phyloP scores from a whole-genome alignment of 768 basidiomycete species.

The Boletellus ananas region DNA sequence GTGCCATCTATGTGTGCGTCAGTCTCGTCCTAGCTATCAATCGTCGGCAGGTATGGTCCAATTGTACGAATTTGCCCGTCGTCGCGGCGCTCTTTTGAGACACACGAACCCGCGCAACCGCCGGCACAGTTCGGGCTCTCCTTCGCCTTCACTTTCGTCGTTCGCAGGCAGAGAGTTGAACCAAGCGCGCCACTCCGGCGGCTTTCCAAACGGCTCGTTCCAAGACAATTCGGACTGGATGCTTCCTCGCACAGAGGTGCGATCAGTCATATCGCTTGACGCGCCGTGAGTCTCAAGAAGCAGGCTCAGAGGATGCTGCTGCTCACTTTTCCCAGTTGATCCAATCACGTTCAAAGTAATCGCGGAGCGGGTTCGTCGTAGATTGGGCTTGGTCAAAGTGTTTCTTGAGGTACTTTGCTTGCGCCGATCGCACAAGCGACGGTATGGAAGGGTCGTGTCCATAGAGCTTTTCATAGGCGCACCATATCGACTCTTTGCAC shows the following conservation, averaged over 20 bases:
- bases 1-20: conserved; percentile 17
- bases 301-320: too few relatives aligned
- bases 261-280: conserved; percentile 70
- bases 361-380: conserved; percentile 39
- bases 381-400: conserved; percentile 18
- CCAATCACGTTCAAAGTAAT: conserved; percentile 67
- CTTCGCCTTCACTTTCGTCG: conserved; percentile 17
- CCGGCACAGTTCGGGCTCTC: conserved; percentile 33
- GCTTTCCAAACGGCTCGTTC: conserved; percentile 46
- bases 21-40: conserved; percentile 15
- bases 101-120: conserved; percentile 54
- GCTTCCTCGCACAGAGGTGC: conserved; percentile 55
- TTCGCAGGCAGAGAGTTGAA: conserved; percentile 29
- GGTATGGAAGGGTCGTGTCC: conserved; percentile 39
- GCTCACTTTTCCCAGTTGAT: conserved; percentile 66
- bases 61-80: conserved; percentile 9
- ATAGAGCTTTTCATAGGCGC: conserved; percentile 52
- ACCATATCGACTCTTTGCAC: conserved; percentile 70
- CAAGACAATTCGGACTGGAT: conserved; percentile 48
- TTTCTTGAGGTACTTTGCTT: conserved; percentile 25
- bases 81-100: conserved; percentile 34
- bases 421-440: conserved; percentile 35
- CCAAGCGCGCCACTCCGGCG: conserved; percentile 54
- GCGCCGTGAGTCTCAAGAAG: conserved; percentile 9
- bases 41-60: conserved; percentile 12